phyloP scores from a whole-genome alignment of 1,284 basidiomycete species.

The Cryptococcus sp. region DNA sequence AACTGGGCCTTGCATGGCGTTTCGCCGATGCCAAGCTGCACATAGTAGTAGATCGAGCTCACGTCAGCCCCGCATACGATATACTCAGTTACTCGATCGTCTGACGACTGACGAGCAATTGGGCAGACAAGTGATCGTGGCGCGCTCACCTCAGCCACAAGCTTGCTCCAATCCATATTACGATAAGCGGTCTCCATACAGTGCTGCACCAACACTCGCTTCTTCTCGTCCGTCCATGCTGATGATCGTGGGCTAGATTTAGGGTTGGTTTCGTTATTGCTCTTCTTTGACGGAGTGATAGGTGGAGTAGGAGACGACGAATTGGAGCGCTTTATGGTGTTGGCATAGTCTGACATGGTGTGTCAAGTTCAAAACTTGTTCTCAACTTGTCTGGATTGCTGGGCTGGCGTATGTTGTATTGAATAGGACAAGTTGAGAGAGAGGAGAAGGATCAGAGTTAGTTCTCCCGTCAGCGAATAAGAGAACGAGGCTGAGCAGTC shows the following conservation, averaged over 20 bases:
- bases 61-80: no score
- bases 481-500: no score
- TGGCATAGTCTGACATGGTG: neutral
- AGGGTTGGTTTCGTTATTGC: neutral
- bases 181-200: conserved; percentile 16
- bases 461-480: no score
- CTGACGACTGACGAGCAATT: no score
- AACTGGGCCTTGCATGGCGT: conserved; percentile 18
- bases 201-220: conserved; percentile 5
- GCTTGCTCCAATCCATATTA: conserved; percentile 17
- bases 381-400: no score
- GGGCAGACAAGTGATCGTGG: no score
- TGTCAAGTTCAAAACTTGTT: neutral
- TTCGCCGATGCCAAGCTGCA: conserved; percentile 8
- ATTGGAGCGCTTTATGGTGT: conserved; percentile 5
- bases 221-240: conserved; percentile 14
- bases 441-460: no score
- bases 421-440: no score
- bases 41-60: no score
- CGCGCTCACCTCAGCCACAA: conserved; percentile 18
- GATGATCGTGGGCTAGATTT: neutral
- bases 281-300: conserved; percentile 5
- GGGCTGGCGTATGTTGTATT: no score
- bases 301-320: conserved; percentile 4
- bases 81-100: no score